A percentile compares a stretch with the other conserved stretches of the same genome.
phyloP scores from a whole-genome alignment of 1,139 yeast species.

The Magnusiomyces tetraspermus region DNA sequence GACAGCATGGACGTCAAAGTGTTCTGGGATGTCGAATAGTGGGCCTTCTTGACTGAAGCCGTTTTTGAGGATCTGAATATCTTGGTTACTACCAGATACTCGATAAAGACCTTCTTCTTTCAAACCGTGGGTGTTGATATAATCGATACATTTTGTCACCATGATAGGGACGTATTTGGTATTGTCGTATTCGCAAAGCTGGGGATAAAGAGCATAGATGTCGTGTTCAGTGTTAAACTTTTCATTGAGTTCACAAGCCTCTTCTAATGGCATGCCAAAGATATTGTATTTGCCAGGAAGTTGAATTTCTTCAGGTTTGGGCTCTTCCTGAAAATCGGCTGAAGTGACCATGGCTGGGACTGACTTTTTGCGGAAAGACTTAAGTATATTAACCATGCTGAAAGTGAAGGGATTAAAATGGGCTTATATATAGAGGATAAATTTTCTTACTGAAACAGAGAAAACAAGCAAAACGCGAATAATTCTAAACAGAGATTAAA shows the following conservation, averaged over 20 bases:
- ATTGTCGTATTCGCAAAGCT: conserved; percentile 17
- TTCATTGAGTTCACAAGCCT: conserved; percentile 19
- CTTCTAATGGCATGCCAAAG: conserved; percentile 24
- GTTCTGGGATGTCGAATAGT: conserved; percentile 48
- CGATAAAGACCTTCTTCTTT: conserved; percentile 78
- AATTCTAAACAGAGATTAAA: too few species aligned
- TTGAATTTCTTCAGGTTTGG: not conserved
- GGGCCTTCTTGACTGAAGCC: conserved; percentile 59
- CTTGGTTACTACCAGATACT: conserved; percentile 67
- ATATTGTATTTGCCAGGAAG: conserved; percentile 20
- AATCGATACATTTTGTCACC: conserved; percentile 21
- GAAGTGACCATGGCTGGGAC: conserved; percentile 1
- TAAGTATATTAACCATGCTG: not conserved
- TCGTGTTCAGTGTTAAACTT: conserved; percentile 5
- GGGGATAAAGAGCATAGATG: conserved; percentile 2
- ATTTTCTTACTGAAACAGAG: too few species aligned
- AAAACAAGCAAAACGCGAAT: not conserved
- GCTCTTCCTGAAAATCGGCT: not conserved
- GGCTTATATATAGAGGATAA: too few species aligned
- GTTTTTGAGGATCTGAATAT: conserved; percentile 49
- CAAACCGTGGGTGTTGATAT: conserved; percentile 38
- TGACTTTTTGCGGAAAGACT: not conserved
- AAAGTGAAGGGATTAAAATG: too few species aligned
- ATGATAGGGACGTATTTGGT: conserved; percentile 22
- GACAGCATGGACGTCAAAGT: conserved; percentile 72